Percentiles rank a stretch among this genome's conserved stretches.
Evolutionary conservation across 257 asterid species (phyloP).

Genomic region (Solanum sparsipilum): DNA sequence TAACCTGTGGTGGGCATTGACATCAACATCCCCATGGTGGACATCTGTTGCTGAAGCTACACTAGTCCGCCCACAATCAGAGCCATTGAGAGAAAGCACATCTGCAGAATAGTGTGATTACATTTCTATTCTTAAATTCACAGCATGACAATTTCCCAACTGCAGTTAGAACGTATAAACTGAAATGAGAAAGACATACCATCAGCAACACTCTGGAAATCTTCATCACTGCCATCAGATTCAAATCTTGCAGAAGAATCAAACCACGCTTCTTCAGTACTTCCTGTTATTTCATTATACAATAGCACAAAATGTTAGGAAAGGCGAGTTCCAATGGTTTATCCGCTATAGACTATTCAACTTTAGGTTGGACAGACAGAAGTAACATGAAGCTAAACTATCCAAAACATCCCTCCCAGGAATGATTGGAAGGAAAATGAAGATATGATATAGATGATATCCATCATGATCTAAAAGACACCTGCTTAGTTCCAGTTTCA

Average conservation of each 20-base stretch:
- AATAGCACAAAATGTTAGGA: not conserved
- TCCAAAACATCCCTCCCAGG: not conserved
- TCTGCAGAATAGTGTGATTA: constrained; percentile 29
- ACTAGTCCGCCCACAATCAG: constrained; percentile 25
- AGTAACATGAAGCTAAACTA: not conserved
- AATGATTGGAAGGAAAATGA: not conserved
- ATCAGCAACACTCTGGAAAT: constrained; percentile 82
- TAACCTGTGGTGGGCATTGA: constrained; percentile 3
- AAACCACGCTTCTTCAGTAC: constrained; percentile 79
- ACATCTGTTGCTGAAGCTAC: constrained; percentile 13
- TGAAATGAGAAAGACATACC: constrained; percentile 26
- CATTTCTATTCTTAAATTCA: not conserved
- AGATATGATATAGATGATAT: not conserved
- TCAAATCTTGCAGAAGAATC: constrained; percentile 73
- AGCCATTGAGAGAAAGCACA: constrained; percentile 32
- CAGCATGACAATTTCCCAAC: not conserved
- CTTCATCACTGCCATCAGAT: constrained; percentile 88
- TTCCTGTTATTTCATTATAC: constrained; percentile 31
- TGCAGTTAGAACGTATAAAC: not conserved
- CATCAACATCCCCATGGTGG: constrained; percentile 23
- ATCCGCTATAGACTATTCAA: not conserved
- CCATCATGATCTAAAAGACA: not conserved
- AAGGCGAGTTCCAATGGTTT: not conserved
- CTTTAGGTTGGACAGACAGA: not conserved
- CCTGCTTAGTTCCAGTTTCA: not conserved